These are phyloP conservation scores for Symmetrospora coprosmae DNA, from an alignment of 768 basidiomycete species.

Conservation along the genomic window DNA sequence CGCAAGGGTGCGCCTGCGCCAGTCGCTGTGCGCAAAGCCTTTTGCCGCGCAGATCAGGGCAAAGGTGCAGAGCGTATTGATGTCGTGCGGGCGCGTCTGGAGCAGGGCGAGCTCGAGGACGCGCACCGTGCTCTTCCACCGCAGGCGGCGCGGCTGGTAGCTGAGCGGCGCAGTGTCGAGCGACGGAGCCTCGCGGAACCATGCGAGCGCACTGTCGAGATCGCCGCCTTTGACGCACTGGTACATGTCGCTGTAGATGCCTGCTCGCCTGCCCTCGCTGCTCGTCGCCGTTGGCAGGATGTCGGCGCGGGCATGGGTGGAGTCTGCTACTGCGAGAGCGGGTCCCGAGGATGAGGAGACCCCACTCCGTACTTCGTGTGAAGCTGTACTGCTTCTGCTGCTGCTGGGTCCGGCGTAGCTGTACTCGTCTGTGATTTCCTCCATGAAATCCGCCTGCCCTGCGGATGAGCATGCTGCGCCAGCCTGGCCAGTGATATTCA, in stretches of 20 bases:
- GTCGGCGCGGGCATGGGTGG: not conserved
- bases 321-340: not conserved
- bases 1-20: no score
- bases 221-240: conserved; percentile 3
- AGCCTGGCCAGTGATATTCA: not conserved
- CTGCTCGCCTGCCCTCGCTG: not conserved
- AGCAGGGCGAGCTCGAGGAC: not conserved
- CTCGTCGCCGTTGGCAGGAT: not conserved
- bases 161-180: not conserved
- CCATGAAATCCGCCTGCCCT: not conserved
- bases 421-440: not conserved
- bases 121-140: no score
- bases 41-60: not conserved
- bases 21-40: not conserved
- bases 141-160: not conserved
- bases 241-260: no score
- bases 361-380: not conserved
- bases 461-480: not conserved
- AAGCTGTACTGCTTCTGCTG: not conserved
- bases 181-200: not conserved
- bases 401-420: not conserved
- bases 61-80: not conserved
- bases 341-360: not conserved
- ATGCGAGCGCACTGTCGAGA: not conserved
- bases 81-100: not conserved